Base-by-base conservation (phyloP, 1,139 yeast species). In the Yamadazyma pseudoaaseri region DNA sequence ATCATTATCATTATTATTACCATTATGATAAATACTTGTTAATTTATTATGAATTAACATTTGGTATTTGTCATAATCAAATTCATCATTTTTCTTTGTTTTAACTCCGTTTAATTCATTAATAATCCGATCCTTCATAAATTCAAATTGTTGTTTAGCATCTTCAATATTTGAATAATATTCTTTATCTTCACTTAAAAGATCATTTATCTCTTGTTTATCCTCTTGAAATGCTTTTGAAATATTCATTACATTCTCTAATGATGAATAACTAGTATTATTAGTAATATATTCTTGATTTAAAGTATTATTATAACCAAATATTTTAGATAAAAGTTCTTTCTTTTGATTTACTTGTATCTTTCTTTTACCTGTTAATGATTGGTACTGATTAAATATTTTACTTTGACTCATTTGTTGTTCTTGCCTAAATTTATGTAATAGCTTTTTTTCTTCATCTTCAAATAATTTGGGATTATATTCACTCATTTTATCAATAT, bases 171-270 rank as follows among this genome's bases (percentile, higher is more conserved):
- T 48, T n/a, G 49, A 41, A 17, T 49, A 48, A 40, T 51, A 67
- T 6, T 58, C 56, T 27, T 56, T 52, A 35, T 70, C 72, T 37
- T 67, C 71, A 16, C 58, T 60, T 16, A 67, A 32, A 13, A 69
- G 43, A 27, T 48, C 47, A 20, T 50, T 41, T 12, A 69, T 64
- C 41, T 70, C 75, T 30, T 62, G 70, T 36, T 62, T 62, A 40
- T 70, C 75, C 43, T 67, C 73, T 38, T 61, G 66, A 32, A 63
- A 65, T 10, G 68, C 59, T 45, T 62, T 65, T 36, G 65, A 68
- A 5, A 62, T 55, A 40, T 58, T 66, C 41, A 63, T 53, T 8
- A 58, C 51, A 43, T 60, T 65, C 35, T 67, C 73, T 17, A 61
- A 36, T 2, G 72, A 55, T 3, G 70, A 62, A 46, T 65, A 65